These are phyloP conservation scores for Coemansia sp. DNA, from an alignment of 192 early-diverging fungal species.

Conservation along the genomic window DNA sequence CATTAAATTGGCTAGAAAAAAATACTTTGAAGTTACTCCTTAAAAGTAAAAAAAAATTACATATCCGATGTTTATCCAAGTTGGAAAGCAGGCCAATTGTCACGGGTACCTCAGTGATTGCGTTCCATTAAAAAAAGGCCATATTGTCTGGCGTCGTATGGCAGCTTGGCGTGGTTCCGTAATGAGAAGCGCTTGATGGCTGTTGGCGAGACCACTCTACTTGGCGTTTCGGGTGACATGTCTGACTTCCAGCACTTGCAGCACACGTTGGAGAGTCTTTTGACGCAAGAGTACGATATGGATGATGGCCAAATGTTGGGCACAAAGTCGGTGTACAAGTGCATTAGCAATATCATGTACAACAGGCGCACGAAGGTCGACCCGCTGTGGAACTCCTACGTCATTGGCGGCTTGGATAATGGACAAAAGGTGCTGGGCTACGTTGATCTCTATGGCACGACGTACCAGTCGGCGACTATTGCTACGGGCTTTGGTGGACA, in stretches of 20 bases:
- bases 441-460: slow-evolving; percentile 91
- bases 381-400: slow-evolving; percentile 95
- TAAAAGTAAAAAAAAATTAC: no score
- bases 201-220: no score
- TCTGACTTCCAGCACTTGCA: slow-evolving; percentile 93
- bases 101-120: no score
- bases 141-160: no score
- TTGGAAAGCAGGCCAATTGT: no score
- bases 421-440: slow-evolving; percentile 87
- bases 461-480: slow-evolving; percentile 87
- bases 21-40: no score
- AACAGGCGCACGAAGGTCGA: slow-evolving; percentile 83
- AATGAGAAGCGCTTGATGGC: no score
- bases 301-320: slow-evolving; percentile 89
- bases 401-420: slow-evolving; percentile 85
- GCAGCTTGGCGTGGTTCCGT: no score
- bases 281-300: slow-evolving; percentile 84
- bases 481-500: slow-evolving; percentile 95
- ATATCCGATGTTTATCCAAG: no score
- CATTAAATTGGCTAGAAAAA: no score
- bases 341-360: slow-evolving; percentile 91
- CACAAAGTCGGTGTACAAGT: slow-evolving; percentile 89
- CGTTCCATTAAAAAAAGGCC: no score
- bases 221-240: slow-evolving; percentile 81
- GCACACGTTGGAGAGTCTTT: slow-evolving; percentile 77